Evolutionary conservation across 352 stramenopile genomes (phyloP), one percentile per base, ranked within the genome.

Genomic region (Pythium volutum): DNA sequence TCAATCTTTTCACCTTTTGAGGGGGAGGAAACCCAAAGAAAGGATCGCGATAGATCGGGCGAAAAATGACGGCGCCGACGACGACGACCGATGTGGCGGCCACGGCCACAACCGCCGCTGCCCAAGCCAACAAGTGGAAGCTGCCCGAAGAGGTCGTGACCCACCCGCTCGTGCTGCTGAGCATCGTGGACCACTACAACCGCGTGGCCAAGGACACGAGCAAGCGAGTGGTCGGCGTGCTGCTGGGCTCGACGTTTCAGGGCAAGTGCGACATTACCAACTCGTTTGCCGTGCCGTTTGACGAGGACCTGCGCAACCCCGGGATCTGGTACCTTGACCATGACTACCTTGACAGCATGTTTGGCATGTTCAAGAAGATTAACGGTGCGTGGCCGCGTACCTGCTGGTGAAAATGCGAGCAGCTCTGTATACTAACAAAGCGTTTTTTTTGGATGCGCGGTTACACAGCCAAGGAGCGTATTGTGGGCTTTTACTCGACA

Each of bases 281-380:
- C 74, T 96, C 87, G 58, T 97, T 96, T 71, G 86, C 87, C 9
- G 97, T 99, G 58, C 97, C 97, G 7, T 99, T 99, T 71, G 97
- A 99, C 69, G 97, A 99, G 80, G 97, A 99, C 71, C 74, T 96
- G 48, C 94, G 95, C 55, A 98, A 99, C 79, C 90, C 92, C 36
- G 81, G 79, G 22, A 98, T 99, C 52, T 99, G 98, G 93, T 99
- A 99, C 78, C 78, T 99, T 42, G 97, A 99, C 84, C 97, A 99
- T 78, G 98, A 99, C 80, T 99, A 98, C 70, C 77, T 99, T 39
- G 97, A 99, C 73, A 99, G 84, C 71, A 99, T 99, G 97, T 96
- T 89, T 64, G 66, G 73, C 52, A 98, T 98, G 91, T 98, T 97
- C 73, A 96, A 94, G 76, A 97, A 98, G 76, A 96, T 97, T 59